Percentiles rank a stretch among this genome's conserved stretches.
These are phyloP conservation scores for Cymbopogon flexuosus DNA, from an alignment of 202 grass and related monocot genomes.

Conservation along the genomic window DNA sequence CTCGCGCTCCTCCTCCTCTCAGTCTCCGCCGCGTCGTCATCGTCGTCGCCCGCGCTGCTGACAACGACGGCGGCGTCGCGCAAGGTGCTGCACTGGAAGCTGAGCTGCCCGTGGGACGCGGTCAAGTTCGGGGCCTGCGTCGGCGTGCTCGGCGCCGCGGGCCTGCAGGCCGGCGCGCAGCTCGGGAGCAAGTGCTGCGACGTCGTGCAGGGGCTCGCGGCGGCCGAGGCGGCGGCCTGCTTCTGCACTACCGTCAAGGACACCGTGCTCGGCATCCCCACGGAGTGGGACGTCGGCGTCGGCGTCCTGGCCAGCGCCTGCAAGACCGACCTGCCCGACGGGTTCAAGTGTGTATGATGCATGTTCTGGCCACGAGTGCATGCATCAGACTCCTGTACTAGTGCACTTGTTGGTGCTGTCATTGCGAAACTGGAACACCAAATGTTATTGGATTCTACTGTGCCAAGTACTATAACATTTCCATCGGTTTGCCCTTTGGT, in stretches of 20 bases:
- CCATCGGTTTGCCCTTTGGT: background rate
- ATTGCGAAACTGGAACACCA: background rate
- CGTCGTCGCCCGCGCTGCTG: background rate
- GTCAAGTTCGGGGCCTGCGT: constrained; percentile 60
- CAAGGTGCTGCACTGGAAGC: constrained; percentile 42
- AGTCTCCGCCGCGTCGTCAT: background rate
- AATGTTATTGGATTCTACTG: background rate
- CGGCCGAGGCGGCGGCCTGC: constrained; percentile 65
- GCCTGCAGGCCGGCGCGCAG: constrained; percentile 35
- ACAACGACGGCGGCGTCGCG: background rate
- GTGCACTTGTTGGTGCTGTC: background rate
- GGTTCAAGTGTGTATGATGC: constrained; percentile 60
- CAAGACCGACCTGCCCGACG: constrained; percentile 58
- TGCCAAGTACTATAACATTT: background rate
- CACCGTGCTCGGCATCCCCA: constrained; percentile 52
- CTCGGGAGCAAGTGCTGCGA: constrained; percentile 58
- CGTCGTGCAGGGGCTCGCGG: constrained; percentile 35
- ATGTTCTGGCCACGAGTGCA: background rate
- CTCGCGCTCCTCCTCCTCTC: constrained; percentile 35
- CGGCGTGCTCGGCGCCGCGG: constrained; percentile 40
- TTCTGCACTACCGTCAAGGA: constrained; percentile 79
- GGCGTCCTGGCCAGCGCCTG: constrained; percentile 68
- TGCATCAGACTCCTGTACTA: background rate
- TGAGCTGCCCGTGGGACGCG: constrained; percentile 58
- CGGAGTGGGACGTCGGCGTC: constrained; percentile 64